Percentiles rank a stretch among this genome's conserved stretches.
Conservation (phyloP, 1,139 yeast genomes). For the Pneumocystis carinii region DNA sequence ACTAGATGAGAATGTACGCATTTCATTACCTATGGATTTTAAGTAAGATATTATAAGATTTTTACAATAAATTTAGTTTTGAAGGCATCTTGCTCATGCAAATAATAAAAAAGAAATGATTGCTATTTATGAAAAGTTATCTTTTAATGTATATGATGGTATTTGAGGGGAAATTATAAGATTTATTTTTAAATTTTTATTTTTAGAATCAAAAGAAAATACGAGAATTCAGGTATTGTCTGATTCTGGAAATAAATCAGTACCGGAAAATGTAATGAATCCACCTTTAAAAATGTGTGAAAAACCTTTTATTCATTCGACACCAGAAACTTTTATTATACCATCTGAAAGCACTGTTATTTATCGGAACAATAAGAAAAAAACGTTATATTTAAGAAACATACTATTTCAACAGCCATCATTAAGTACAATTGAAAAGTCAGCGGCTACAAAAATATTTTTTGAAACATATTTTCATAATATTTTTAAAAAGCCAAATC, state of each 20-base stretch:
- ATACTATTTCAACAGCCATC: conserved; percentile 2
- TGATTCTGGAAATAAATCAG: not conserved
- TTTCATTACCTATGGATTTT: not conserved
- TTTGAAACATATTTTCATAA: conserved; percentile 8
- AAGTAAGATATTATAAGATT: not conserved
- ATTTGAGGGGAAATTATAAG: not conserved
- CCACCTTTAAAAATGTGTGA: not conserved
- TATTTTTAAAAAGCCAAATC: conserved; percentile 7
- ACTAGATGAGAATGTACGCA: not conserved
- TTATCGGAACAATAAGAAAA: not conserved
- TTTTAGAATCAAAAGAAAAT: not conserved
- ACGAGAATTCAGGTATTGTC: not conserved
- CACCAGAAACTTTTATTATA: not conserved
- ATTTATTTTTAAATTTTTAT: not conserved
- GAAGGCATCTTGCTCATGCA: not conserved
- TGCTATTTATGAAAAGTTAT: not conserved
- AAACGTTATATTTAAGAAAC: not conserved
- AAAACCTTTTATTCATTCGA: not conserved
- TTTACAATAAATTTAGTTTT: not conserved
- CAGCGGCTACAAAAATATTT: conserved; percentile 7
- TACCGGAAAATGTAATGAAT: not conserved
- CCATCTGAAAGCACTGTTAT: not conserved
- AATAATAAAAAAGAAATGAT: not conserved
- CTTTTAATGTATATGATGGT: not conserved
- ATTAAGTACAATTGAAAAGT: conserved; percentile 6